phyloP scores from a whole-genome alignment of 495 filamentous ascomycete species.

The Trichoderma reesei region DNA sequence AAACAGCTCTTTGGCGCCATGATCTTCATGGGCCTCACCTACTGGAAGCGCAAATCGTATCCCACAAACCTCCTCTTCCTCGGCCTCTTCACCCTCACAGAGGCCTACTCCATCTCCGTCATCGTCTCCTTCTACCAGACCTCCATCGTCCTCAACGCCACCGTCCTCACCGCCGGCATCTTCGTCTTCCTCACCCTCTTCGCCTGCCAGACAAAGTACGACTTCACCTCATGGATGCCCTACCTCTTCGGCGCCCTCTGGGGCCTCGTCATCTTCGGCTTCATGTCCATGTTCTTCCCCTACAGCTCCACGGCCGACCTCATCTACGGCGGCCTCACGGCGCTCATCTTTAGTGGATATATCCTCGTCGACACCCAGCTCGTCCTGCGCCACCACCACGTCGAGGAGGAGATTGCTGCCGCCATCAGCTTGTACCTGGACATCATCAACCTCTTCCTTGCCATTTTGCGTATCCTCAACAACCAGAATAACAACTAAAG shows the following conservation, averaged over 20 bases:
- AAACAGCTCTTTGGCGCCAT: slow-evolving; percentile 60
- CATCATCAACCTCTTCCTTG: slow-evolving; percentile 92
- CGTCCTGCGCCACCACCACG: slow-evolving; percentile 88
- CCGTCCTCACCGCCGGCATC: slow-evolving; percentile 82
- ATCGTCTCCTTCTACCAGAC: slow-evolving; percentile 80
- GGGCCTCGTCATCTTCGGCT: slow-evolving; percentile 84
- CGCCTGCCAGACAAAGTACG: slow-evolving; percentile 95
- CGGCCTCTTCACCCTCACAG: slow-evolving; percentile 77
- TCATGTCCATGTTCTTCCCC: slow-evolving; percentile 80
- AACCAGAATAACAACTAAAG: slow-evolving; percentile 72
- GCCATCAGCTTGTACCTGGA: slow-evolving; percentile 93
- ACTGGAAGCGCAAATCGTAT: slow-evolving; percentile 97
- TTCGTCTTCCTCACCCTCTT: slow-evolving; percentile 90
- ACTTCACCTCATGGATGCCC: slow-evolving; percentile 94
- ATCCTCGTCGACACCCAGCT: slow-evolving; percentile 95
- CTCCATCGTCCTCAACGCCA: slow-evolving; percentile 76
- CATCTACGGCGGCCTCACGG: slow-evolving; percentile 67
- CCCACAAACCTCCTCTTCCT: slow-evolving; percentile 92
- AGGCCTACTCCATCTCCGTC: slow-evolving; percentile 89
- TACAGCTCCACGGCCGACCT: slow-evolving; percentile 68
- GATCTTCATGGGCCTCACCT: slow-evolving; percentile 76
- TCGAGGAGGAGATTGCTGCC: slow-evolving; percentile 97
- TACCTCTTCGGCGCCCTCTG: slow-evolving; percentile 88
- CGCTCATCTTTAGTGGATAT: slow-evolving; percentile 85
- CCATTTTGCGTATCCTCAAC: slow-evolving; percentile 84